Percentiles rank a stretch among this genome's conserved stretches.
phyloP scores from a whole-genome alignment of 768 basidiomycete genomes.

The Mycena rebaudengoi region DNA sequence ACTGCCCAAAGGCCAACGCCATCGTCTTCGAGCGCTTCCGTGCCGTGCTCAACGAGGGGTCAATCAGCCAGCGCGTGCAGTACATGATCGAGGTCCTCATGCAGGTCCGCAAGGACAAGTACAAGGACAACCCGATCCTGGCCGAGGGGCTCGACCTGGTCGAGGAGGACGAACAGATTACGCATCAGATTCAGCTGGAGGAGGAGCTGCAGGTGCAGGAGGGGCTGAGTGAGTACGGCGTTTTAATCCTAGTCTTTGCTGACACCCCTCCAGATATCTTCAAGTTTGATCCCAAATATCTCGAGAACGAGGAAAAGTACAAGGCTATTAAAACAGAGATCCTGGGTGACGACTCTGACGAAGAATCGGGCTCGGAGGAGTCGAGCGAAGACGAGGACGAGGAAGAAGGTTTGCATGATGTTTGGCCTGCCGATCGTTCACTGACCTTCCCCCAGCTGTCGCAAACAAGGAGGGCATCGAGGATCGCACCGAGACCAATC shows the following conservation, averaged over 20 bases:
- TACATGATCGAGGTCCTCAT: slow-evolving; percentile 99
- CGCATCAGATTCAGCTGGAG: slow-evolving; percentile 91
- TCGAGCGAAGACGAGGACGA: slow-evolving; percentile 72
- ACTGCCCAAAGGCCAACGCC: slow-evolving; percentile 94
- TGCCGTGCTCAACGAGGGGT: slow-evolving; percentile 93
- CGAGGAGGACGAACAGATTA: slow-evolving; percentile 98
- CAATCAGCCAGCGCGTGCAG: slow-evolving; percentile 95
- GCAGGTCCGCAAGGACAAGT: slow-evolving; percentile 99
- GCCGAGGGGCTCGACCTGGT: slow-evolving; percentile 96
- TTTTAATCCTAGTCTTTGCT: not conserved
- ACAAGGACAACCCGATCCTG: slow-evolving; percentile 96
- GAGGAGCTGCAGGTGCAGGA: slow-evolving; percentile 96
- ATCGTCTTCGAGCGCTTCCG: slow-evolving; percentile 96
- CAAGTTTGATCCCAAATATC: slow-evolving; percentile 89
- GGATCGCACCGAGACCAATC: slow-evolving; percentile 93
- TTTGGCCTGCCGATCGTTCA: not conserved
- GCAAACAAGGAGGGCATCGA: slow-evolving; percentile 90
- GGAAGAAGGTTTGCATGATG: slow-evolving; percentile 45
- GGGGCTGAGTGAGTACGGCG: slow-evolving; percentile 79
- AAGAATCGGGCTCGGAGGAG: slow-evolving; percentile 72
- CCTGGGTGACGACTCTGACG: slow-evolving; percentile 86
- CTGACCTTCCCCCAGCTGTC: slow-evolving; percentile 51
- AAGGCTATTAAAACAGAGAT: slow-evolving; percentile 92
- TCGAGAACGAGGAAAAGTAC: slow-evolving; percentile 95
- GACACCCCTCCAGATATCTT: slow-evolving; percentile 75